Evolutionary conservation across 768 basidiomycete species (phyloP).

Genomic region (Daedaleopsis sinensis): DNA sequence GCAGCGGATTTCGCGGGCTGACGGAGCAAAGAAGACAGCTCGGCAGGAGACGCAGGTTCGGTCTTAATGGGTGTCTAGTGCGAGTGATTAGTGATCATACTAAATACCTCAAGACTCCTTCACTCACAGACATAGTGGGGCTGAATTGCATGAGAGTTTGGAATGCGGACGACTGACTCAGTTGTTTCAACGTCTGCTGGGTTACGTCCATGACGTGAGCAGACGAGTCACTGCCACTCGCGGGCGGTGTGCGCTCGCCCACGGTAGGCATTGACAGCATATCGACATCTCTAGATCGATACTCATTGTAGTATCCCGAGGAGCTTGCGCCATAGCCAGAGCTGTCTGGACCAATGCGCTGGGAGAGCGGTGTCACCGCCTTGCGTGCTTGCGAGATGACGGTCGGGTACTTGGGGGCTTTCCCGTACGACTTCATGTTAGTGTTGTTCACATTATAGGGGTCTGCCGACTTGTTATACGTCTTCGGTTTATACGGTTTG

Average conservation of each 20-base stretch:
- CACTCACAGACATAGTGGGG: background rate
- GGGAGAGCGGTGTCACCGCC: slow-evolving; percentile 7
- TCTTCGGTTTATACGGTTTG: slow-evolving; percentile 20
- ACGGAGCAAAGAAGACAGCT: slow-evolving; percentile 3
- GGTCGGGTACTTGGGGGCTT: slow-evolving; percentile 18
- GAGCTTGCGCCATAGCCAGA: background rate
- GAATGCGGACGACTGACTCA: slow-evolving; percentile 23
- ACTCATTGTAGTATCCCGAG: slow-evolving; percentile 4
- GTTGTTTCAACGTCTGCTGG: slow-evolving; percentile 19
- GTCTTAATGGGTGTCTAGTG: background rate
- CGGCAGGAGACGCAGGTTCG: slow-evolving; percentile 10
- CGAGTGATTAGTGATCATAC: background rate
- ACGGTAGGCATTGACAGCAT: background rate
- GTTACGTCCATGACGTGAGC: slow-evolving; percentile 10
- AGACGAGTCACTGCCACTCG: background rate
- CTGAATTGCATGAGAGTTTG: slow-evolving; percentile 16
- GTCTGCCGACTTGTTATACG: slow-evolving; percentile 11
- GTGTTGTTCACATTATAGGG: background rate
- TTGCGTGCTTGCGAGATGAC: slow-evolving; percentile 12
- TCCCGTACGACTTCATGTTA: slow-evolving; percentile 13
- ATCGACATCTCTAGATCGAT: slow-evolving; percentile 7
- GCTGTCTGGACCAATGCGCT: slow-evolving; percentile 6
- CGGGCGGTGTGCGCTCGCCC: background rate
- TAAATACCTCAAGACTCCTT: no score
- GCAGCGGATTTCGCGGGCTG: slow-evolving; percentile 3